A percentile compares a stretch with the other conserved stretches of the same genome.
phyloP scores from a whole-genome alignment of 2,329 filamentous ascomycete species.

The Alternaria alternata region DNA sequence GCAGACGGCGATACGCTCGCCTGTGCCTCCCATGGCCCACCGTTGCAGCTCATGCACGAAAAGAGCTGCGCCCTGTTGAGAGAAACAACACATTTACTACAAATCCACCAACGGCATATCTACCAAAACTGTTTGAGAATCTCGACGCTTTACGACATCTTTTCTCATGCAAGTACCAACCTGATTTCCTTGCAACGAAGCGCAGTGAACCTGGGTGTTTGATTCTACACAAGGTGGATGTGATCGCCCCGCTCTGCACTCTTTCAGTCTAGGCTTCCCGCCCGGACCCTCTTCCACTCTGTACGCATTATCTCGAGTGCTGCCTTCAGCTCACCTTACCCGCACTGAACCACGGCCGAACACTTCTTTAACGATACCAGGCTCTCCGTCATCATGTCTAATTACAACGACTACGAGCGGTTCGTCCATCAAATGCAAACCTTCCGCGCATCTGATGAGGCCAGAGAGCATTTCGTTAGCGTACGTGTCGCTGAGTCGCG shows the following conservation, averaged over 20 bases:
- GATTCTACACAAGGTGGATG: background rate
- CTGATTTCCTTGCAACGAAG: background rate
- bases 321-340: constrained; percentile 10
- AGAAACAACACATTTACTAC: background rate
- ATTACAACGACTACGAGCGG: constrained; percentile 33
- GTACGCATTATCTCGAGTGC: constrained; percentile 2
- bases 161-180: background rate
- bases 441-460: constrained; percentile 49
- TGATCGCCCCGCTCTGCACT: constrained; percentile 6
- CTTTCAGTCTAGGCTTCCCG: constrained; percentile 8
- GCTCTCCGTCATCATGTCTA: constrained; percentile 2
- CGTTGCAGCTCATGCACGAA: constrained; percentile 14
- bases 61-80: constrained; percentile 18
- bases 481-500: constrained; percentile 27
- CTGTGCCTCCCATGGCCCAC: constrained; percentile 9
- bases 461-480: constrained; percentile 45
- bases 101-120: background rate
- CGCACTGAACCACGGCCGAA: constrained; percentile 5
- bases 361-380: background rate
- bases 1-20: constrained; percentile 21
- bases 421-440: constrained; percentile 40
- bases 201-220: background rate
- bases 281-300: constrained; percentile 5
- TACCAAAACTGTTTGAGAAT: background rate
- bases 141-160: background rate